phyloP scores from a whole-genome alignment of 768 basidiomycete species.

The Suillus subluteus region DNA sequence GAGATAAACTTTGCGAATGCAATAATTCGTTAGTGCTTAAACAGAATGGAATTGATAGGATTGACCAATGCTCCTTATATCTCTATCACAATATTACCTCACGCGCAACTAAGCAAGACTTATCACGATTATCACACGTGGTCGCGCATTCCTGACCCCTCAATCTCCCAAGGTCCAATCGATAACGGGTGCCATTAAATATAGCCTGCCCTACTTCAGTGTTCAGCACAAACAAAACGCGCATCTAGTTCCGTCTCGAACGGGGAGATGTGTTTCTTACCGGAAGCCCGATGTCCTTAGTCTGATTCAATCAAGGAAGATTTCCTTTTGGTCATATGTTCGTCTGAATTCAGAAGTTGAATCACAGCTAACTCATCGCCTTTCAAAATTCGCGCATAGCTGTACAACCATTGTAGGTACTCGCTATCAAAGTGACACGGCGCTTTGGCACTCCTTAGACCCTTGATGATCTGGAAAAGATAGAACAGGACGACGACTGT shows the following conservation, averaged over 20 bases:
- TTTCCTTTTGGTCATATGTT: background rate
- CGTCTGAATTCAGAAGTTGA: background rate
- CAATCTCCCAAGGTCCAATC: background rate
- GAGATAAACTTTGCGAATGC: background rate
- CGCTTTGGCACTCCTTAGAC: background rate
- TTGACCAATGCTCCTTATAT: background rate
- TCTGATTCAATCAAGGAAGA: background rate
- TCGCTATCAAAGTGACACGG: background rate
- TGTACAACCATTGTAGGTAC: background rate
- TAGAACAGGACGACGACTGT: background rate
- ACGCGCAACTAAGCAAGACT: background rate
- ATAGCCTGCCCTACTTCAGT: background rate
- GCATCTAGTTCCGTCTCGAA: background rate
- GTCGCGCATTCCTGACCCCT: background rate
- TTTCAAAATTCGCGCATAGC: background rate
- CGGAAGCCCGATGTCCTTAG: background rate
- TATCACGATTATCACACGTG: background rate
- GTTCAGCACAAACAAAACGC: background rate
- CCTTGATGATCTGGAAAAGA: background rate
- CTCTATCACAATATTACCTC: background rate
- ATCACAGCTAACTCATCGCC: too few species aligned
- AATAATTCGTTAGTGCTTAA: background rate
- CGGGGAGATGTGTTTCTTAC: background rate
- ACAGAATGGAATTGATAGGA: background rate
- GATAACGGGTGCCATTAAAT: constrained; percentile 4